Evolutionary conservation across 2,329 filamentous ascomycete species (phyloP), one percentile per base, ranked within the genome.

Genomic region (Penicillium sp.): DNA sequence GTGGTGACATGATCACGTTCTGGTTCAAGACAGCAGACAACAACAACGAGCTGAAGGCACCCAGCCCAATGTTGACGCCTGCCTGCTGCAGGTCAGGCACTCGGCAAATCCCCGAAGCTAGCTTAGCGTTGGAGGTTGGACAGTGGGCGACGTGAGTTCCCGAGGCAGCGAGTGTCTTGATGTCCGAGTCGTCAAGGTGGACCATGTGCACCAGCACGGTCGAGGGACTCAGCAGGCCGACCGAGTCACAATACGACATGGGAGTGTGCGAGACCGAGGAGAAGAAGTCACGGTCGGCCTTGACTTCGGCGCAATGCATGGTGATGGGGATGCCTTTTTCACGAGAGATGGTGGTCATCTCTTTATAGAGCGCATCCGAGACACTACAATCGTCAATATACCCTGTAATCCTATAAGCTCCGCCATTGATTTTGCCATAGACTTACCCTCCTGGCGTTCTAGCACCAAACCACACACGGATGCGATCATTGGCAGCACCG

Each of bases 171-270:
- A 82, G 67, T 2, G 78, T 68, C 6, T 73, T 64, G 41, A 81
- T 70, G 59, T 82, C 80, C 1, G 65, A 70, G 44, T 73, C 74
- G 60, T 83, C 79, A 4, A 83, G 70, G 63, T 83, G 79, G 2
- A 81, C 79, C 80, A 83, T 82, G 64, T 83, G 81, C 1, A 78
- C 81, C 1, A 84, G 74, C 0, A 83, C 81, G 0, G 79, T 83
- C 16, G 73, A 72, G 1, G 71, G 71, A 11, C 76, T 76, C 6
- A 76, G 71, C n/a, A 80, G 65, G 16, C 73, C 72, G 0, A 72
- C 69, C 1, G 65, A 69, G 13, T 66, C 59, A 51, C 69, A 73
- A 73, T 78, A 82, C 10, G 78, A 73, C 73, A 80, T 78, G 3
- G 81, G 80, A 0, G 75, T 78, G 51, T 72, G 69, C 1, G 58